These are phyloP conservation scores for Barnettozyma vustinii DNA, from an alignment of 805 yeast genomes.

Conservation along the genomic window DNA sequence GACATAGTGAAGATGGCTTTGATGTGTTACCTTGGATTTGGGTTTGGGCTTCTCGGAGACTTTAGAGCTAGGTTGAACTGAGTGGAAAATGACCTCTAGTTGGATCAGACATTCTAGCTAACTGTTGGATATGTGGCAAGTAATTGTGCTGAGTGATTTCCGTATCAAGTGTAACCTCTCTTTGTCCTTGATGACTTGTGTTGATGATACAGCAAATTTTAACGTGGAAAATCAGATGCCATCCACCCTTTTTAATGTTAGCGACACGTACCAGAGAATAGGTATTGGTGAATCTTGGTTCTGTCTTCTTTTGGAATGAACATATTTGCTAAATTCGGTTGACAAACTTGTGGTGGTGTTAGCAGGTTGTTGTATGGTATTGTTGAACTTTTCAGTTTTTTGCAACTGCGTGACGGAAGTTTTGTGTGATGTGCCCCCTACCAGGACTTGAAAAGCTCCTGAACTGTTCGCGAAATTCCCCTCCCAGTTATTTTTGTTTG, in stretches of 20 bases:
- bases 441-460: slow-evolving; percentile 1
- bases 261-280: slow-evolving; percentile 85
- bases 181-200: neutral
- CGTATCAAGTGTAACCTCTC: too few relatives aligned
- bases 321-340: slow-evolving; percentile 44
- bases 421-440: slow-evolving; percentile 16
- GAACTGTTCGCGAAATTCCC: neutral
- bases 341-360: slow-evolving; percentile 9
- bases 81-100: too few relatives aligned
- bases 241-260: neutral
- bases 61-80: too few relatives aligned
- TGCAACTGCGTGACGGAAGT: slow-evolving; percentile 12
- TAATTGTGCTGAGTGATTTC: too few relatives aligned
- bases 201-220: neutral
- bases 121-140: too few relatives aligned
- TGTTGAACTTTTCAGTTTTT: slow-evolving; percentile 19
- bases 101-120: too few relatives aligned
- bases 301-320: slow-evolving; percentile 99
- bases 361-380: neutral
- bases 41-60: too few relatives aligned
- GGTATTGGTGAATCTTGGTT: slow-evolving; percentile 98
- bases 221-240: neutral
- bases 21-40: too few relatives aligned
- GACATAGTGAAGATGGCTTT: too few relatives aligned
- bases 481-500: neutral